Evolutionary conservation across 345 rosid species (phyloP), one percentile per base, ranked within the genome.

Genomic region (Melastoma malabathricum): DNA sequence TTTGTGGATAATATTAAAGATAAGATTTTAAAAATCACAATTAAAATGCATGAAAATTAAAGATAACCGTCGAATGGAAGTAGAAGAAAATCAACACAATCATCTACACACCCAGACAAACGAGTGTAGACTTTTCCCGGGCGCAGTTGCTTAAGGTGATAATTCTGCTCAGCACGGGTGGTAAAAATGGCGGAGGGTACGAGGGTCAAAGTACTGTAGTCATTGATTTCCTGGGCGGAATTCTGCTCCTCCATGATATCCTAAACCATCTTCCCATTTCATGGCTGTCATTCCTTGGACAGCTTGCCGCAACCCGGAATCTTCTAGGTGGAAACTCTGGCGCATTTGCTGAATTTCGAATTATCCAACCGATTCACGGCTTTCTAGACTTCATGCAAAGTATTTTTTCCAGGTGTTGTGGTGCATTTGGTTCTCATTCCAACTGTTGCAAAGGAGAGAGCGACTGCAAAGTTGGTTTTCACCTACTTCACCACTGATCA

Each of bases 261-360:
- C 70, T 92, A 49, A 92, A 86, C 58, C 86, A 95, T 56, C 84
- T 86, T 56, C 89, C 98, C 18, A 86, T 92, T 65, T 74, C 87
- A 0, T 59, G 75, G 52, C 58, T 92, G 48, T 92, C 98, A 48
- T 84, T 82, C 65, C 67, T 86, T 43, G 98, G 96, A 39, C 98
- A 80, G 64, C 55, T 92, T 44, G 98, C 96, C 64, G 98, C 98
- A 70, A 71, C 56, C 20, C 86, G 96, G 98, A 86, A 92, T 70
- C 89, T 90, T 16, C 10, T 82, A 25, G 96, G 98, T 78, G 9
- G n/a, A 10, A 17, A 44, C 17, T 56, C 46, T 23, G 54, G 44
- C 31, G 15, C 54, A 25, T 51, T 51, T 15, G 4, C 18, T 2
- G 0, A 2, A 41, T 19, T 43, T 34, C 16, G 19, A 12, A 25